phyloP scores from a whole-genome alignment of 495 filamentous ascomycete species.

The Penicillium cataractarum region DNA sequence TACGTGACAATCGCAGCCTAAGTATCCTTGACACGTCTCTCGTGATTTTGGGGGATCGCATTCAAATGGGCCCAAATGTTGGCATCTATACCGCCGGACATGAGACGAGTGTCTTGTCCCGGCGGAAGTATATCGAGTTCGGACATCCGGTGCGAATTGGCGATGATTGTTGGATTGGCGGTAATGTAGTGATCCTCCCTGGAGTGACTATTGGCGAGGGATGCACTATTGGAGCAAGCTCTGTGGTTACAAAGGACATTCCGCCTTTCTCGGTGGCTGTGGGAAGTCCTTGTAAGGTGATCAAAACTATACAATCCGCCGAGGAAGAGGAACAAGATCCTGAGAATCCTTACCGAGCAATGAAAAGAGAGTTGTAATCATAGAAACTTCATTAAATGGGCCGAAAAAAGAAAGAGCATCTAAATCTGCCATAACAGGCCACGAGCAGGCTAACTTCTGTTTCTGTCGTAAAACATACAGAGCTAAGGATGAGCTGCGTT shows the following conservation, averaged over 20 bases:
- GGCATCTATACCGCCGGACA: conserved; percentile 67
- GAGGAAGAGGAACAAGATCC: conserved; percentile 29
- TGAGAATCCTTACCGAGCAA: conserved; percentile 19
- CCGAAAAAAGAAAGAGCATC: not conserved
- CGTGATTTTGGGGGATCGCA: conserved; percentile 72
- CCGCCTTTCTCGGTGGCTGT: conserved; percentile 41
- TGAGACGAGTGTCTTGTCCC: conserved; percentile 66
- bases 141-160: conserved; percentile 71
- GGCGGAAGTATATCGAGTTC: conserved; percentile 66
- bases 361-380: conserved; percentile 12
- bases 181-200: conserved; percentile 70
- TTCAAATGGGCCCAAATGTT: conserved; percentile 73
- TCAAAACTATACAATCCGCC: conserved; percentile 21
- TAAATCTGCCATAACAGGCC: not conserved
- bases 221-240: conserved; percentile 45
- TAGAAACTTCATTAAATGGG: not conserved
- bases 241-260: conserved; percentile 51
- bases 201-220: conserved; percentile 64
- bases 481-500: not conserved
- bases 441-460: not conserved
- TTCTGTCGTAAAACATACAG: not conserved
- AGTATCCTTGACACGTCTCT: conserved; percentile 66
- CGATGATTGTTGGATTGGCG: conserved; percentile 84
- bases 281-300: conserved; percentile 34
- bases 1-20: conserved; percentile 9